A percentile compares a stretch with the other conserved stretches of the same genome.
Evolutionary conservation across 192 early-diverging fungal species (phyloP).

Genomic region (Rhizoclosmatium sp.): DNA sequence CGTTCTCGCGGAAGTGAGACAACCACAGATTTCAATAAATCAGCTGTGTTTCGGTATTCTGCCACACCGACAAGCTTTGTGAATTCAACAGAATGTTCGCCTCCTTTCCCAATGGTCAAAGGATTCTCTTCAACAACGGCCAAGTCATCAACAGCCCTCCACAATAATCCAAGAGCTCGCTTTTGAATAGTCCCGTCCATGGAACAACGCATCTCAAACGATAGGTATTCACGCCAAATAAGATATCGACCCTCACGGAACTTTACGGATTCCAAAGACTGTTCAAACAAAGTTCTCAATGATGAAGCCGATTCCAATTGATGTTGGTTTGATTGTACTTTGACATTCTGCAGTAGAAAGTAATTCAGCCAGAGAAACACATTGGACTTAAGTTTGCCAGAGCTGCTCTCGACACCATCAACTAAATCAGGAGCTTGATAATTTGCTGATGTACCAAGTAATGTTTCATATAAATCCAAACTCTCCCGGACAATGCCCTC

Average conservation of each 20-base stretch:
- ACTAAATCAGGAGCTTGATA: neutral
- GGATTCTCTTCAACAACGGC: neutral
- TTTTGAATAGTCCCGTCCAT: neutral
- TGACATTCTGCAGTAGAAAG: conserved; percentile 10
- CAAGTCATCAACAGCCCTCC: conserved; percentile 22
- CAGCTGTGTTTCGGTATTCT: neutral
- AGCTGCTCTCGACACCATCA: neutral
- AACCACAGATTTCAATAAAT: neutral
- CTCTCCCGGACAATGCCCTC: neutral
- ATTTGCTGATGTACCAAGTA: neutral
- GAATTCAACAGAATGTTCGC: neutral
- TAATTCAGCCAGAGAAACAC: conserved; percentile 30
- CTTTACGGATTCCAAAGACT: conserved; percentile 3
- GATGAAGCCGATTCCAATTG: neutral
- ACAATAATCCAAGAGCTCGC: neutral
- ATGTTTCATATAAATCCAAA: conserved; percentile 17
- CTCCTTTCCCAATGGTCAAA: neutral
- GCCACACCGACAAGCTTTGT: neutral
- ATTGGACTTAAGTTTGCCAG: neutral
- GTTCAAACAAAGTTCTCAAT: conserved; percentile 1
- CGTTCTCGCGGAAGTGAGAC: neutral
- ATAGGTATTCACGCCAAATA: conserved; percentile 22
- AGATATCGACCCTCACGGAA: neutral
- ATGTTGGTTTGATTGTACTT: neutral
- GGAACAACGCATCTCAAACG: neutral